Evolutionary conservation across 2,329 filamentous ascomycete genomes (phyloP).

Genomic region (Xylariomycetidae sp.): DNA sequence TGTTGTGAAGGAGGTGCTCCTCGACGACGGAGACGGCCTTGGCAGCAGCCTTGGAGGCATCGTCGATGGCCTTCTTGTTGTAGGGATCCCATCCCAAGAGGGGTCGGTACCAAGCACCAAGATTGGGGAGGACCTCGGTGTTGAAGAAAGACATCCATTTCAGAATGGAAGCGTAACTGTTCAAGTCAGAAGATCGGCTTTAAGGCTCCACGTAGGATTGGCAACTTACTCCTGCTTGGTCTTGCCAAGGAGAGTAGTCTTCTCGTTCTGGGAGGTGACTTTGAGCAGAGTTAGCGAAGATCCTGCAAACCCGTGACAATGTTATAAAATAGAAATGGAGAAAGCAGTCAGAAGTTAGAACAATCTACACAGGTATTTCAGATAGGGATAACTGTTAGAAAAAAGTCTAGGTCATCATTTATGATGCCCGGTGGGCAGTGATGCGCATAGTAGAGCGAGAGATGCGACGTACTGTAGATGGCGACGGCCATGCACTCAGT

Average conservation of each 20-base stretch:
- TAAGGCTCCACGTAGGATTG: not conserved
- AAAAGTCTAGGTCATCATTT: slow-evolving; percentile 70
- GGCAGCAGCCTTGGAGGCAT: slow-evolving; percentile 63
- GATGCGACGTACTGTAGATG: slow-evolving; percentile 80
- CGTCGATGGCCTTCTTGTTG: slow-evolving; percentile 97
- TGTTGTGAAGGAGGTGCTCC: slow-evolving; percentile 85
- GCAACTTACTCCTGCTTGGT: slow-evolving; percentile 93
- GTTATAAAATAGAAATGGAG: no score
- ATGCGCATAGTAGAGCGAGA: slow-evolving; percentile 5
- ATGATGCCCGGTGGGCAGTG: slow-evolving; percentile 16
- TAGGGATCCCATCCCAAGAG: slow-evolving; percentile 77
- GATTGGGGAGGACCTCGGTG: slow-evolving; percentile 68
- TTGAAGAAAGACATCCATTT: slow-evolving; percentile 99
- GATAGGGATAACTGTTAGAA: slow-evolving; percentile 98
- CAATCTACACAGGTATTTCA: slow-evolving; percentile 87
- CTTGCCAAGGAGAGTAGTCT: slow-evolving; percentile 98
- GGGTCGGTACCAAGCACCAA: slow-evolving; percentile 82
- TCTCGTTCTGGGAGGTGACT: slow-evolving; percentile 99
- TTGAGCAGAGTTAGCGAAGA: slow-evolving; percentile 12
- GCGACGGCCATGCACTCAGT: slow-evolving; percentile 91
- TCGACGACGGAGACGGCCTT: slow-evolving; percentile 72
- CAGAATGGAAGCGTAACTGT: slow-evolving; percentile 86
- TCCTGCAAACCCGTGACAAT: not conserved
- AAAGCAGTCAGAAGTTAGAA: slow-evolving; percentile 80
- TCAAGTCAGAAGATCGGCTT: slow-evolving; percentile 15